Conservation (phyloP, 2,329 filamentous ascomycete genomes). For the Penicillium capsulatum region DNA sequence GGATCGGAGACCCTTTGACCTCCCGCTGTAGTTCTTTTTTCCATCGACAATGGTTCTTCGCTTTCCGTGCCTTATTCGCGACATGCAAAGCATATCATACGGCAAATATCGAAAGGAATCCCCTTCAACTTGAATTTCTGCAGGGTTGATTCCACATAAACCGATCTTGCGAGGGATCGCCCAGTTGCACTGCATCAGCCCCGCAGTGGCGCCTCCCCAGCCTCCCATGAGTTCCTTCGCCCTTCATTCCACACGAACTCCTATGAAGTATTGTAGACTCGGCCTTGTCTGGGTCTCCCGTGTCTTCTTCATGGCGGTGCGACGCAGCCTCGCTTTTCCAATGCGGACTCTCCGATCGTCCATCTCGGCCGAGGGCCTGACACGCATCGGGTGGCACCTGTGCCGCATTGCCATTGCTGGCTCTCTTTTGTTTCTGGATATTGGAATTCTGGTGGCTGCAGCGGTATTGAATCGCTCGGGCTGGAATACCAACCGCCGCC, state of each 20-base stretch:
- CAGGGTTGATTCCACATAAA: no score
- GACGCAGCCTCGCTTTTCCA: constrained; percentile 9
- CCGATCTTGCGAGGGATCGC: no score
- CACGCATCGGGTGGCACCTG: constrained; percentile 22
- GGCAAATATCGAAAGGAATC: no score
- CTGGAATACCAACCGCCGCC: no score
- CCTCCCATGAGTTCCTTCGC: not conserved
- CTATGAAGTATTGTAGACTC: not conserved
- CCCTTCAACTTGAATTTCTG: no score
- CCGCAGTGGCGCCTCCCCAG: constrained; percentile 22
- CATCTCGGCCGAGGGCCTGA: constrained; percentile 7
- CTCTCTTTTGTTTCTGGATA: constrained; percentile 48
- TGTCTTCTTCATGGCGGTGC: constrained; percentile 20
- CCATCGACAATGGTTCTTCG: no score
- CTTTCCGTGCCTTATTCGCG: no score
- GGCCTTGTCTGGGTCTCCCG: no score
- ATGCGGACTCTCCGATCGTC: constrained; percentile 12
- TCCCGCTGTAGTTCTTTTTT: no score
- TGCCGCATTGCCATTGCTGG: constrained; percentile 26
- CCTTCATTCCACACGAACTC: constrained; percentile 2
- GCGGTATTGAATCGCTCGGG: not conserved
- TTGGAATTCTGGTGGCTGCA: constrained; percentile 39
- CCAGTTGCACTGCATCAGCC: no score
- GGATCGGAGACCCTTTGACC: no score
- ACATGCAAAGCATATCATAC: no score